Conservation (phyloP, 768 basidiomycete species). For the Mycena sanguinolenta region DNA sequence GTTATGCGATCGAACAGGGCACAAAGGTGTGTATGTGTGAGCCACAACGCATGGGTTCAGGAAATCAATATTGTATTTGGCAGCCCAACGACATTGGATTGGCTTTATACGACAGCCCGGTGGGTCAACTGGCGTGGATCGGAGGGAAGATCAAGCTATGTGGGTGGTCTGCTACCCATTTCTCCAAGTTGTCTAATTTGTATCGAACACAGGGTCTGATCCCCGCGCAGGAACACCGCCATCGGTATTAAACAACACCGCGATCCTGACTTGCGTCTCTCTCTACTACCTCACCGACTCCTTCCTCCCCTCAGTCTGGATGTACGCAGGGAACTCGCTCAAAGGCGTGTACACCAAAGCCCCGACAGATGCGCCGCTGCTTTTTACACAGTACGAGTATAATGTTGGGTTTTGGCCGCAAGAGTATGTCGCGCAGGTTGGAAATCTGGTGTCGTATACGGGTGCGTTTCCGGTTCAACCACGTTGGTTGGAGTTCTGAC, state of each 20-base stretch:
- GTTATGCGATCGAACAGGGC: not conserved
- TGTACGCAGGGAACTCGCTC: not conserved
- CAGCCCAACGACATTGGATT: not conserved
- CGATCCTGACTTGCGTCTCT: not conserved
- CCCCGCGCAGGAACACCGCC: not conserved
- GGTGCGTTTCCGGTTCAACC: not conserved
- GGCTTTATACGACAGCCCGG: not conserved
- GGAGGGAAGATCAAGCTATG: no score
- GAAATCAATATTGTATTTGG: not conserved
- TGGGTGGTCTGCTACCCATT: not conserved
- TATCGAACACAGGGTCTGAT: not conserved
- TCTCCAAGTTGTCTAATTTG: not conserved
- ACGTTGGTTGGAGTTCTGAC: not conserved
- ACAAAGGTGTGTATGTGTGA: no score
- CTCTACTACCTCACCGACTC: slow-evolving; percentile 1
- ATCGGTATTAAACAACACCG: not conserved
- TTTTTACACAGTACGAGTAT: not conserved
- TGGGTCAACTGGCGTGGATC: not conserved
- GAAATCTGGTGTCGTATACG: not conserved
- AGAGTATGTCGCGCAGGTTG: not conserved
- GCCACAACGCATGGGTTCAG: not conserved
- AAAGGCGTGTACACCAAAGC: not conserved
- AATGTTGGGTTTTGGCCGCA: not conserved
- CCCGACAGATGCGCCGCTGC: not conserved
- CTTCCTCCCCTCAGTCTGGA: not conserved